Evolutionary conservation across 1,139 yeast species (phyloP).

Genomic region (Yamadazyma kanchanaburiensis): DNA sequence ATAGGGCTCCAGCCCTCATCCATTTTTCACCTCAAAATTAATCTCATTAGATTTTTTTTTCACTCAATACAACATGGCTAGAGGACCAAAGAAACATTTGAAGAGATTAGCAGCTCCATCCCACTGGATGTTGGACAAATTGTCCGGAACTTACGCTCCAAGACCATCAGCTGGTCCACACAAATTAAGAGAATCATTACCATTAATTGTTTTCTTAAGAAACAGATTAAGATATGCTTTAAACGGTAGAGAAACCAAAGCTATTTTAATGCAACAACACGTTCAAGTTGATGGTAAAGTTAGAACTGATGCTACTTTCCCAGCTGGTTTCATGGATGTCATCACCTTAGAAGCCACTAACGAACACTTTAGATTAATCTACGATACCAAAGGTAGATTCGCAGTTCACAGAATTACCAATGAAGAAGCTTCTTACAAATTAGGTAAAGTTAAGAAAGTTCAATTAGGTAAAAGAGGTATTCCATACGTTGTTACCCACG

Average conservation of each 20-base stretch:
- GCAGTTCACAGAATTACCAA: conserved; percentile 99
- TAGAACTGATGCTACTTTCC: conserved; percentile 98
- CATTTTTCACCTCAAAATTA: background rate
- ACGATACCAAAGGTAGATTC: conserved; percentile 98
- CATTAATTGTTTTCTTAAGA: conserved; percentile 96
- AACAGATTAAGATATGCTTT: conserved; percentile 99
- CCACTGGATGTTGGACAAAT: conserved; percentile 99
- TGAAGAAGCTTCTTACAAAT: conserved; percentile 97
- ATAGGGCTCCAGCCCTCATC: conserved; percentile 5
- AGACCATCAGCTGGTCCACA: conserved; percentile 99
- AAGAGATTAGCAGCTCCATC: conserved; percentile 68
- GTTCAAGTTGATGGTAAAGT: conserved; percentile 99
- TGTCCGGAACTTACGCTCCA: conserved; percentile 99
- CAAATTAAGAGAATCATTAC: conserved; percentile 98
- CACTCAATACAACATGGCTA: conserved; percentile 20
- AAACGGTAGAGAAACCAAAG: conserved; percentile 99
- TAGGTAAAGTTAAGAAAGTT: conserved; percentile 96
- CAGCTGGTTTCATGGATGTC: conserved; percentile 99
- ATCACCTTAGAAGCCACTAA: conserved; percentile 95
- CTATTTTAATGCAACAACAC: conserved; percentile 98
- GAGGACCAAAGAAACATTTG: conserved; percentile 41
- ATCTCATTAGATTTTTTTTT: conserved; percentile 4
- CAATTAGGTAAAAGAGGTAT: conserved; percentile 98
- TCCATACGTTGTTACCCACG: conserved; percentile 98
- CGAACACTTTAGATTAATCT: conserved; percentile 98